Evolutionary conservation across 2,329 filamentous ascomycete genomes (phyloP).

Genomic region (Aspergillus fructus): DNA sequence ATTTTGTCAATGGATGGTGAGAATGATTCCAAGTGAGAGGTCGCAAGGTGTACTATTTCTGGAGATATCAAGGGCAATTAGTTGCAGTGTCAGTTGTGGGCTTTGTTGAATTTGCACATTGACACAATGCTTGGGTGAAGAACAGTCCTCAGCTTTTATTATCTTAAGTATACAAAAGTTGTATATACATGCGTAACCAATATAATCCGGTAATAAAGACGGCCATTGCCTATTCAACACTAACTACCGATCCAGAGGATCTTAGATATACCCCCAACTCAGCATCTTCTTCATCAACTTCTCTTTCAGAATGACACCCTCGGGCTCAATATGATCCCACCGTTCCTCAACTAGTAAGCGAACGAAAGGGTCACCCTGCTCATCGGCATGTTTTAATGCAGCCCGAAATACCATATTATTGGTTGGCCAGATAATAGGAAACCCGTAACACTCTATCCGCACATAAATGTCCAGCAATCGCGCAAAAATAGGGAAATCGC

Average conservation of each 20-base stretch:
- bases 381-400: conserved; percentile 29
- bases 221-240: too few relatives aligned
- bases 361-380: conserved; percentile 35
- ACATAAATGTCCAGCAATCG: conserved; percentile 32
- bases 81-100: too few relatives aligned
- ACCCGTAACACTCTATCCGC: conserved; percentile 31
- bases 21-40: not conserved
- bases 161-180: too few relatives aligned
- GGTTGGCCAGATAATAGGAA: conserved; percentile 35
- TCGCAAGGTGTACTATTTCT: too few relatives aligned
- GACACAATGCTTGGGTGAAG: too few relatives aligned
- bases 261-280: not conserved
- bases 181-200: too few relatives aligned
- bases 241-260: too few relatives aligned
- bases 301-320: conserved; percentile 22
- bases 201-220: too few relatives aligned
- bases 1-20: not conserved
- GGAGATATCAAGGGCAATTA: too few relatives aligned
- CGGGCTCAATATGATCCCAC: conserved; percentile 31
- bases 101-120: too few relatives aligned
- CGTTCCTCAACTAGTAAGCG: conserved; percentile 30
- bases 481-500: conserved; percentile 34
- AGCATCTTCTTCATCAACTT: conserved; percentile 23
- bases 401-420: conserved; percentile 31
- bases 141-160: too few relatives aligned